Base-by-base conservation (phyloP, 805 yeast species). In the Saturnispora besseyi region DNA sequence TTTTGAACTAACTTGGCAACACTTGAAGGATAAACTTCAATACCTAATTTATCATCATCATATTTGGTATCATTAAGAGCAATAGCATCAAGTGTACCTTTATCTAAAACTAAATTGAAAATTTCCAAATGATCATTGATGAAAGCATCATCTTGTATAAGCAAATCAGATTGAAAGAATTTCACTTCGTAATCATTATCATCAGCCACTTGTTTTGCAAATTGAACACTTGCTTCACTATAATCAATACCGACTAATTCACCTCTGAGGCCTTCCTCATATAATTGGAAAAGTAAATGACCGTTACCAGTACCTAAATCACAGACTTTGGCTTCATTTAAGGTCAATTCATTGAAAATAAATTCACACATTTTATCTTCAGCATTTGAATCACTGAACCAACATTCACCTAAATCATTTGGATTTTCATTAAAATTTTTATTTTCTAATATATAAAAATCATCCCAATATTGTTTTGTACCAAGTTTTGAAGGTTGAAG, bases 271-370 rank as follows among this genome's bases (percentile, higher is more conserved):
- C 84, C 83, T 48, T 84, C 87, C 46, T 84, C 81, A 48, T 63
- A 59, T 31, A 93, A 62, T 50, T 82, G 77, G 57, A 91, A 86
- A 29, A 93, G 62, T 28, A 93, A 68, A 62, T 88, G 96, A 0
- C 99, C 99, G 65, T 93, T 93, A 1, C 99, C 99, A 0, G 99
- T 90, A 1, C 99, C 99, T 36, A 93, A 69, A 65, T 91, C 99
- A 21, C 86, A 66, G 45, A 90, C 72, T 10, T 41, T 45, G 3
- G 36, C 13, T 15, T 45, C 11, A 2, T 48, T 46, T 54, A 61
- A 52, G 2, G 72, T 72, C 3, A 76, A 41, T 55, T 81, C 75
- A 4, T 78, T 78, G 15, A 73, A 67, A 6, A 91, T 63, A 59
- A 84, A 90, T 45, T 79, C 78, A n/a, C 85, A 74, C 80, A 93